These are phyloP conservation scores for Penicillium olsonii DNA, from an alignment of 2,329 filamentous ascomycete genomes.

Conservation along the genomic window DNA sequence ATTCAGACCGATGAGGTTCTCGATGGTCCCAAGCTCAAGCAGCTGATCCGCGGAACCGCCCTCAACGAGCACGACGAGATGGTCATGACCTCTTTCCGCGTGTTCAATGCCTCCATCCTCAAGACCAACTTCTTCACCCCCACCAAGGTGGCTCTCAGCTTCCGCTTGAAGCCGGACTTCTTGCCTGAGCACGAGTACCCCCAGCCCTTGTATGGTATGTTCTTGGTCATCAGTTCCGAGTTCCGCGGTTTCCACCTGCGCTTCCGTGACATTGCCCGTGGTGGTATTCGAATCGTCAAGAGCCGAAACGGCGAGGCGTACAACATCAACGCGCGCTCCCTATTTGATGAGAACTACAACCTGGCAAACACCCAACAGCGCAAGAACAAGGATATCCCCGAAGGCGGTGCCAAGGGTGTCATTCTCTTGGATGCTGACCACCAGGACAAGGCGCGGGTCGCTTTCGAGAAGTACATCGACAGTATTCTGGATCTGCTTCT, in stretches of 20 bases:
- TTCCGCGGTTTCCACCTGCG: constrained; percentile 96
- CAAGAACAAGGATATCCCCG: constrained; percentile 99
- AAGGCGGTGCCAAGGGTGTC: constrained; percentile 97
- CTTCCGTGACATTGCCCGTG: constrained; percentile 94
- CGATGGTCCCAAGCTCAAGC: constrained; percentile 71
- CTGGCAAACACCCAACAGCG: constrained; percentile 97
- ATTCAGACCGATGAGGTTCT: constrained; percentile 72
- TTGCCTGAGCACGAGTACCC: constrained; percentile 90
- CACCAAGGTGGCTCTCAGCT: constrained; percentile 96
- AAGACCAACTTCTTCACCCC: constrained; percentile 99
- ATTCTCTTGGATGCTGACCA: constrained; percentile 91
- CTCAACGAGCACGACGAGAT: constrained; percentile 94
- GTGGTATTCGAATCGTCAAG: constrained; percentile 98
- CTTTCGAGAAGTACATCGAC: constrained; percentile 99
- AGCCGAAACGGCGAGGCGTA: constrained; percentile 95
- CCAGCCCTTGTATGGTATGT: constrained; percentile 94
- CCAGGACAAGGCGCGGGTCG: constrained; percentile 87
- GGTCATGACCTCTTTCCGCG: constrained; percentile 94
- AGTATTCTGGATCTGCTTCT: constrained; percentile 94
- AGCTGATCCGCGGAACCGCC: constrained; percentile 76
- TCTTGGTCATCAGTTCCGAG: constrained; percentile 95
- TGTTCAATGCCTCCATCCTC: constrained; percentile 89
- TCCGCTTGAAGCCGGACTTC: constrained; percentile 80
- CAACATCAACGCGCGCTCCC: constrained; percentile 89
- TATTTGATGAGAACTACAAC: constrained; percentile 99